Base-by-base conservation (phyloP, 768 basidiomycete genomes). In the Lyophyllum semitale region DNA sequence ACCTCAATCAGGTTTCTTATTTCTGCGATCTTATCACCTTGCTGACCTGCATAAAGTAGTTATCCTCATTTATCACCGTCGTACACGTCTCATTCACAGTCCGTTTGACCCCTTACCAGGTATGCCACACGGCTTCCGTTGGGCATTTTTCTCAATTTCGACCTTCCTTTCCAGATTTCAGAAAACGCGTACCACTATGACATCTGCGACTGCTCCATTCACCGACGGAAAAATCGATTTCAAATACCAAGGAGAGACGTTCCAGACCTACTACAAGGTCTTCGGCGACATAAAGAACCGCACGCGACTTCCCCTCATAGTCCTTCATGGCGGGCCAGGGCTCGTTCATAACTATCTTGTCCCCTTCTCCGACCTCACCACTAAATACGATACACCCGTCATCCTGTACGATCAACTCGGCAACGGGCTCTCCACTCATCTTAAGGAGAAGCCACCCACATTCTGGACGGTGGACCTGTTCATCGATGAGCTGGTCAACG, bases 371-470 rank as follows among this genome's bases (percentile, higher is more conserved):
- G 75, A 77, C 45, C 71, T 82, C 41, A 62, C 71, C 26, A 55
- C 59, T 12, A 65, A 64, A 22, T 57, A 68, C 54, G 48, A 57
- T 51, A 74, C 74, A 40, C 79, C 82, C 27, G 73, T 84, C 61
- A 66, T 85, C 43, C 66, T 84, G 46, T 84, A 84, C 63, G 81
- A 83, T 61, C 84, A 85, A 58, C 53, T 84, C 33, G 84, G 83
- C 13, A 77, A 72, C 55, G 81, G 79, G 17, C 68, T 60, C n/a
- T 84, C 82, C 7, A 78, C 81, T 12, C 81, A 79, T 60, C 71
- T 82, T 35, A 74, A 63, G 17, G 73, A 78, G 46, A 80, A 53
- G 22, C 43, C 23, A 13, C 44, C 22, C 13, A 29, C 52, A 47
- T 46, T 33, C 11, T 45, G 41, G 32, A 53, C 33, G 3, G 9